These are phyloP conservation scores for Notholithocarpus densiflorus DNA, from an alignment of 306 rosid species.

Conservation along the genomic window DNA sequence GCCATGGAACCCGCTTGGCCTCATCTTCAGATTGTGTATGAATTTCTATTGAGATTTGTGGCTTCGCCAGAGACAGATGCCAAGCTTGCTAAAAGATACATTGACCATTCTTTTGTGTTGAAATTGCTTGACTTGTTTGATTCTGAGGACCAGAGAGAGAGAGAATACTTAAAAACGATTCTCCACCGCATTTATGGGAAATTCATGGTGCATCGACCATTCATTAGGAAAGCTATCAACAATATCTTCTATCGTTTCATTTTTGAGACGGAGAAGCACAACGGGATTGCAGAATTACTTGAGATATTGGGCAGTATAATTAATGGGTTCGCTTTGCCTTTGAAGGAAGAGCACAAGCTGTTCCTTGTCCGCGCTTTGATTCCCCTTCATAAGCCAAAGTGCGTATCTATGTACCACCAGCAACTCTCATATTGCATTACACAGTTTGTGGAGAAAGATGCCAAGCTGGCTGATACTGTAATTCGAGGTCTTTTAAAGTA, in stretches of 20 bases:
- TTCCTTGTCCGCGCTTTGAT: conserved; percentile 58
- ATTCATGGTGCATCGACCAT: conserved; percentile 66
- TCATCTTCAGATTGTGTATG: conserved; percentile 60
- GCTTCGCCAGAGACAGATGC: conserved; percentile 61
- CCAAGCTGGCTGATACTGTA: conserved; percentile 60
- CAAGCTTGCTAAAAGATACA: conserved; percentile 54
- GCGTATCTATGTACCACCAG: conserved; percentile 54
- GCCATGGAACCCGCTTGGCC: conserved; percentile 64
- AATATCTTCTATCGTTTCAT: conserved; percentile 58
- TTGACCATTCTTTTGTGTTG: conserved; percentile 58
- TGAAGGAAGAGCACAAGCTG: conserved; percentile 70
- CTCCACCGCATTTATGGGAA: conserved; percentile 64
- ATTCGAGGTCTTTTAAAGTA: conserved; percentile 55
- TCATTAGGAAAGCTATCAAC: conserved; percentile 62
- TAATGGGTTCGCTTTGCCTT: conserved; percentile 65
- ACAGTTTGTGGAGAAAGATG: conserved; percentile 66
- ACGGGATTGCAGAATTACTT: conserved; percentile 58
- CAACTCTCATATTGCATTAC: conserved; percentile 60
- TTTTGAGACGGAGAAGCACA: conserved; percentile 63
- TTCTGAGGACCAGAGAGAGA: conserved; percentile 68
- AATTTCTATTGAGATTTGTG: conserved; percentile 51
- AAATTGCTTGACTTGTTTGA: conserved; percentile 59
- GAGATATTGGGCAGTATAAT: conserved; percentile 64
- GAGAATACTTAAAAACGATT: conserved; percentile 62
- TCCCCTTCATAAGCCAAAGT: conserved; percentile 70